Percentiles rank a stretch among this genome's conserved stretches.
Evolutionary conservation across 2,329 filamentous ascomycete species (phyloP).

Genomic region (Alternaria consortialis): DNA sequence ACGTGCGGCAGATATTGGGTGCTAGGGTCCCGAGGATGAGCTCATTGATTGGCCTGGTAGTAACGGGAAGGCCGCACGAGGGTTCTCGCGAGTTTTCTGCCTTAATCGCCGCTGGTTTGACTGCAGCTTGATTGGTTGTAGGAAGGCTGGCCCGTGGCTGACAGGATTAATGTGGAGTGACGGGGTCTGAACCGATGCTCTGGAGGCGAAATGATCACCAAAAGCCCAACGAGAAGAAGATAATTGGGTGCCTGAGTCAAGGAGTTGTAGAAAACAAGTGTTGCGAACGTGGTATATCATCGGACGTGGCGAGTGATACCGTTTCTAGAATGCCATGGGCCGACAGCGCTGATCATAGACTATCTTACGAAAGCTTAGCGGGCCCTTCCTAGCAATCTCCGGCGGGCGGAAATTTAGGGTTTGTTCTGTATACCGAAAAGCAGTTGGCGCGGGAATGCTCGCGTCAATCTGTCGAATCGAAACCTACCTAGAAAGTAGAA

Average conservation of each 20-base stretch:
- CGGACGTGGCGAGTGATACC: constrained; percentile 47
- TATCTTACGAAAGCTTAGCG: constrained; percentile 43
- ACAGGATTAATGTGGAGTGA: constrained; percentile 41
- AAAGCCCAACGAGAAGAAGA: constrained; percentile 17
- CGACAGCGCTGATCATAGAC: constrained; percentile 43
- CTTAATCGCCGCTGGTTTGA: constrained; percentile 44
- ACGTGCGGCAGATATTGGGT: constrained; percentile 35
- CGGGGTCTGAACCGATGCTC: constrained; percentile 41
- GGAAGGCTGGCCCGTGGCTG: constrained; percentile 40
- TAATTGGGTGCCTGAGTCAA: constrained; percentile 29
- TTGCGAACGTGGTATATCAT: constrained; percentile 34
- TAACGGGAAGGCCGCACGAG: constrained; percentile 45
- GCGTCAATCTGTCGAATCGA: constrained; percentile 5
- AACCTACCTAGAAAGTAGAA: constrained; percentile 6
- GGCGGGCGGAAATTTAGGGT: constrained; percentile 13
- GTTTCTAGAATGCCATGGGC: constrained; percentile 49
- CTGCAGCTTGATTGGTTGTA: constrained; percentile 40
- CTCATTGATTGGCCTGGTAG: constrained; percentile 34
- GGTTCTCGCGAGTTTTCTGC: constrained; percentile 41
- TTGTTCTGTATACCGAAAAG: constrained; percentile 17
- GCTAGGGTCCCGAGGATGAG: constrained; percentile 28
- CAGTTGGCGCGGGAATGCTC: constrained; percentile 4
- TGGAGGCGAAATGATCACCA: constrained; percentile 51
- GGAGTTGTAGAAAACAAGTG: constrained; percentile 29
- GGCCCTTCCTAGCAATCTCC: constrained; percentile 28